Evolutionary conservation across 2,329 filamentous ascomycete species (phyloP).

Genomic region (Zopfia rhizophila): DNA sequence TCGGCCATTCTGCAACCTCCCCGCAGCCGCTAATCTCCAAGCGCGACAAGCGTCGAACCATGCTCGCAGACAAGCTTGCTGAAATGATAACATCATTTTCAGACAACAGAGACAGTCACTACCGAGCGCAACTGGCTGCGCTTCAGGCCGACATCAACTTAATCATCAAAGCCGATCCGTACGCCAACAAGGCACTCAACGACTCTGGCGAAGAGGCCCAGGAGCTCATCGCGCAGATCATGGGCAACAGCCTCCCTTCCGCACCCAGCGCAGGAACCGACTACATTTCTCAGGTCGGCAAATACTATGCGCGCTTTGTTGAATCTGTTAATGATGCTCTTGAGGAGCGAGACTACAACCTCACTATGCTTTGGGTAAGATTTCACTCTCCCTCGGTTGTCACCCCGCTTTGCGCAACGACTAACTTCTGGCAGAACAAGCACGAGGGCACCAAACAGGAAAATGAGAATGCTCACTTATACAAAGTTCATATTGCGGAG

Average conservation of each 20-base stretch:
- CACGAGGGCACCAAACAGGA: constrained; percentile 66
- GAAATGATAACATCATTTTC: constrained; percentile 81
- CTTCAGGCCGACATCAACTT: constrained; percentile 92
- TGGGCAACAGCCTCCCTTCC: constrained; percentile 52
- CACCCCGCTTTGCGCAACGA: background rate
- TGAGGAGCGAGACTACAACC: constrained; percentile 84
- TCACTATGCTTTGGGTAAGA: constrained; percentile 82
- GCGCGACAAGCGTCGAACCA: constrained; percentile 87
- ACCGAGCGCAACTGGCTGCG: constrained; percentile 88
- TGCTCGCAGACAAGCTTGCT: constrained; percentile 80
- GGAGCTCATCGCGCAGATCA: constrained; percentile 63
- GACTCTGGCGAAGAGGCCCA: constrained; percentile 73
- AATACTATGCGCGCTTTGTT: constrained; percentile 85
- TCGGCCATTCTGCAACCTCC: constrained; percentile 52
- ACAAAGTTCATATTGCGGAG: constrained; percentile 69
- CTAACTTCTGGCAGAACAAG: constrained; percentile 60
- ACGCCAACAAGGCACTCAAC: constrained; percentile 74
- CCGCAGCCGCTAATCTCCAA: constrained; percentile 73
- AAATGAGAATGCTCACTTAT: constrained; percentile 66
- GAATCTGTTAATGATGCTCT: constrained; percentile 87
- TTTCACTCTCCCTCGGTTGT: background rate
- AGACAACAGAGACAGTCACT: constrained; percentile 82
- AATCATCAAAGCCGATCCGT: constrained; percentile 86
- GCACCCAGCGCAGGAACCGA: constrained; percentile 72
- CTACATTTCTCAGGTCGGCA: constrained; percentile 73